A percentile compares a stretch with the other conserved stretches of the same genome.
phyloP scores from a whole-genome alignment of 805 yeast genomes.

The Candida adriatica region DNA sequence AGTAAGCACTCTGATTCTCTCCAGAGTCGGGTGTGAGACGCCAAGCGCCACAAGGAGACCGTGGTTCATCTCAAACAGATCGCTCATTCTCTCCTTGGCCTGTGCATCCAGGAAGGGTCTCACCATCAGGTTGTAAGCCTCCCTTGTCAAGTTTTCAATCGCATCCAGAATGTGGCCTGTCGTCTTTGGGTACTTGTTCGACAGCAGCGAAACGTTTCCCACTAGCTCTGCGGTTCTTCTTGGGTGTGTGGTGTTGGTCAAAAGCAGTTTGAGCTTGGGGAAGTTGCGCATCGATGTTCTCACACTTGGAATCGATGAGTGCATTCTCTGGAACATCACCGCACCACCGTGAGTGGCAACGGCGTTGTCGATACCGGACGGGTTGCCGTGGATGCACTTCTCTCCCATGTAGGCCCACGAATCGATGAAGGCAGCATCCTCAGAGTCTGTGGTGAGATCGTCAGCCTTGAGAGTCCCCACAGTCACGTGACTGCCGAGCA shows the following conservation, averaged over 20 bases:
- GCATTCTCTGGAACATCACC: constrained; percentile 69
- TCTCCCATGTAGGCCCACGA: constrained; percentile 91
- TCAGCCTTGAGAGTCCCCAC: constrained; percentile 29
- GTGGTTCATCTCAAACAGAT: constrained; percentile 75
- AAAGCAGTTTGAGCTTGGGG: constrained; percentile 65
- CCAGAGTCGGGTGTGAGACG: constrained; percentile 90
- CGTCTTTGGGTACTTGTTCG: constrained; percentile 46
- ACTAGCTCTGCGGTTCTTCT: constrained; percentile 83
- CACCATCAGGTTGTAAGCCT: constrained; percentile 62
- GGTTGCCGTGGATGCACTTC: constrained; percentile 92
- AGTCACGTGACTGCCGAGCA: constrained; percentile 48
- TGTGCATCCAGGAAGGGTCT: constrained; percentile 40
- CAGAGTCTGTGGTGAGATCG: constrained; percentile 31
- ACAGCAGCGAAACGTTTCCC: constrained; percentile 58
- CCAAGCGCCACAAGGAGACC: constrained; percentile 81
- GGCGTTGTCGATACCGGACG: constrained; percentile 94
- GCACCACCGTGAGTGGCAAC: constrained; percentile 97
- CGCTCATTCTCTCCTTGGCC: constrained; percentile 39
- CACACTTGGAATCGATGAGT: constrained; percentile 49
- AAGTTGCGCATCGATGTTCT: constrained; percentile 63
- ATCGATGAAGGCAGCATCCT: constrained; percentile 59
- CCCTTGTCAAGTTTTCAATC: constrained; percentile 65
- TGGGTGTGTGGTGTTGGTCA: constrained; percentile 84
- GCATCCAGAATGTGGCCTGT: constrained; percentile 59
- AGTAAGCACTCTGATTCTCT: constrained; percentile 59